Evolutionary conservation across 805 yeast species (phyloP).

Genomic region (Cyberlindnera suaveolens): DNA sequence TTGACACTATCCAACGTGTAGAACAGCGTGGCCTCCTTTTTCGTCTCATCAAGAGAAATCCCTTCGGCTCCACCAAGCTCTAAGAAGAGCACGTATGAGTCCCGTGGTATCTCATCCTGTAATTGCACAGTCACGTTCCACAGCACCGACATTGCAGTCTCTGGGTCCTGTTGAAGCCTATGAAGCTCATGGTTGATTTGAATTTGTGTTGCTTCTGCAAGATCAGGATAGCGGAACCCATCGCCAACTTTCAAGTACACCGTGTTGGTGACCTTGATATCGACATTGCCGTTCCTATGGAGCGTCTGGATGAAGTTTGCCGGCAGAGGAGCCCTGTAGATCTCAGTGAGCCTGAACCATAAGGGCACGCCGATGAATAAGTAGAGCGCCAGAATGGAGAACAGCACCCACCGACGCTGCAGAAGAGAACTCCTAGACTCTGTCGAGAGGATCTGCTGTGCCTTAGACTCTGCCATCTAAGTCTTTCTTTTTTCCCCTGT

Average conservation of each 20-base stretch:
- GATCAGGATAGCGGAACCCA: constrained; percentile 58
- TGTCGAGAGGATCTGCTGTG: constrained; percentile 9
- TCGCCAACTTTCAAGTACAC: constrained; percentile 33
- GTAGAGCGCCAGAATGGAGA: constrained; percentile 22
- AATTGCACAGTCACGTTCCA: constrained; percentile 28
- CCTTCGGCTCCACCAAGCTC: constrained; percentile 37
- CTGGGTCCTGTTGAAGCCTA: constrained; percentile 11
- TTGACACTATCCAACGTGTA: constrained; percentile 41
- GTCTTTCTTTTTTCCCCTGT: neutral
- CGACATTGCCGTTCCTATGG: constrained; percentile 34
- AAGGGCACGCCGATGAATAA: constrained; percentile 33
- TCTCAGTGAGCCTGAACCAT: constrained; percentile 36
- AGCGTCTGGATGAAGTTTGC: constrained; percentile 29
- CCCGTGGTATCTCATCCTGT: constrained; percentile 18
- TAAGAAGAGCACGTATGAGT: constrained; percentile 31
- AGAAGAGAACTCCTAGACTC: constrained; percentile 17
- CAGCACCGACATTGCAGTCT: constrained; percentile 23
- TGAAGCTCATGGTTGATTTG: constrained; percentile 39
- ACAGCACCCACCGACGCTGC: constrained; percentile 19
- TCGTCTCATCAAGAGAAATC: constrained; percentile 36
- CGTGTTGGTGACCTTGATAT: constrained; percentile 38
- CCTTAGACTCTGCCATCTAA: neutral
- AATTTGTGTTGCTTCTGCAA: constrained; percentile 47
- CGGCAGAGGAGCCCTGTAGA: constrained; percentile 36
- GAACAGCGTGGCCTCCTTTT: constrained; percentile 33